Evolutionary conservation across 2,329 filamentous ascomycete genomes (phyloP).

Genomic region (Xylariaceae sp.): DNA sequence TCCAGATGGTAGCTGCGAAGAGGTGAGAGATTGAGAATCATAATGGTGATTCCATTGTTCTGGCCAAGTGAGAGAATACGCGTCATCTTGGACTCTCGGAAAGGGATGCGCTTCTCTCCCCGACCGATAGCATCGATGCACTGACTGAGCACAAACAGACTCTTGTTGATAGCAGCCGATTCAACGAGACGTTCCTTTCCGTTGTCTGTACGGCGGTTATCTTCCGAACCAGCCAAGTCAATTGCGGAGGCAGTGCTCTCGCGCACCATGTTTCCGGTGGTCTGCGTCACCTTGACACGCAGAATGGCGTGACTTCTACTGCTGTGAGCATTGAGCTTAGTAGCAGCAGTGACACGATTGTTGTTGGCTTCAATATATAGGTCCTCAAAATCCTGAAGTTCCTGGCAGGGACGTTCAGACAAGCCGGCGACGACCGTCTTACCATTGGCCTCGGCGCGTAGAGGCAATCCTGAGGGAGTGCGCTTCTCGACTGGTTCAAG

Average conservation of each 20-base stretch:
- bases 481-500: constrained; percentile 86
- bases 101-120: constrained; percentile 74
- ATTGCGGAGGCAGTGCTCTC: constrained; percentile 89
- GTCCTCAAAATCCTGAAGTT: constrained; percentile 82
- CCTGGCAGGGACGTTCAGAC: constrained; percentile 74
- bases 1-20: constrained; percentile 91
- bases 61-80: constrained; percentile 86
- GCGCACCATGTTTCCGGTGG: constrained; percentile 58
- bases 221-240: constrained; percentile 90
- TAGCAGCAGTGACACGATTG: constrained; percentile 83
- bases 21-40: constrained; percentile 92
- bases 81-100: constrained; percentile 96
- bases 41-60: constrained; percentile 91
- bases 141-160: constrained; percentile 86
- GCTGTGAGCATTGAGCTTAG: constrained; percentile 88
- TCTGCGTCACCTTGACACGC: constrained; percentile 81
- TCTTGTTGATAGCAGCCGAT: constrained; percentile 96
- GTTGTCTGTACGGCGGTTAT: constrained; percentile 91
- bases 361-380: constrained; percentile 89
- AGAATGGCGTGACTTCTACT: constrained; percentile 87
- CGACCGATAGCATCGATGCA: constrained; percentile 90
- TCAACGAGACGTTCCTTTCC: constrained; percentile 89
- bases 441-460: constrained; percentile 79
- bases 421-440: constrained; percentile 84
- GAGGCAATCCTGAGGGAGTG: constrained; percentile 69